Percentiles rank a stretch among this genome's conserved stretches.
Evolutionary conservation across 169 alveolate species (phyloP).

Genomic region (Eimeria falciformis): DNA sequence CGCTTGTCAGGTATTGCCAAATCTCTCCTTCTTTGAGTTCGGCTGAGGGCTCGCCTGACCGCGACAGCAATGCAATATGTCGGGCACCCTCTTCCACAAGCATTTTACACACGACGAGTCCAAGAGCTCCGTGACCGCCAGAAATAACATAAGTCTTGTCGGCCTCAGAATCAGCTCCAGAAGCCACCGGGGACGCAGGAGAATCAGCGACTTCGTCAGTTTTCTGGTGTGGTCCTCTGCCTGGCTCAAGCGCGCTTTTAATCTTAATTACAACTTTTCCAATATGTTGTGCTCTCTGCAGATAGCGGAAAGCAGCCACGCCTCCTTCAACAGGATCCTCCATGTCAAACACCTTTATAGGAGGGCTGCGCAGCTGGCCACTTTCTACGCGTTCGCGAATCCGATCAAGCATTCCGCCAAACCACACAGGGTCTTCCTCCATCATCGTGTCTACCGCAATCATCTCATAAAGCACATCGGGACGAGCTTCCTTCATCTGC

Average conservation of each 20-base stretch:
- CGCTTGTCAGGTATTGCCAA: constrained; percentile 62
- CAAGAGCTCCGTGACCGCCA: constrained; percentile 82
- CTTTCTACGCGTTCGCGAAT: constrained; percentile 69
- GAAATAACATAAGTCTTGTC: constrained; percentile 71
- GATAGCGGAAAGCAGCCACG: constrained; percentile 79
- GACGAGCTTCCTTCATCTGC: constrained; percentile 75
- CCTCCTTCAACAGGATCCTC: constrained; percentile 73
- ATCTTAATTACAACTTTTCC: constrained; percentile 77
- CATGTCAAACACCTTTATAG: constrained; percentile 78
- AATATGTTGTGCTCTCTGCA: constrained; percentile 82
- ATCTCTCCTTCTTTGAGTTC: constrained; percentile 15
- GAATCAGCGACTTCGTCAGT: not conserved
- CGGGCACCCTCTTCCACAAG: constrained; percentile 83
- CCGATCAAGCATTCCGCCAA: constrained; percentile 79
- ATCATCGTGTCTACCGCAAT: constrained; percentile 82
- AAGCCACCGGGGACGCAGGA: constrained; percentile 10
- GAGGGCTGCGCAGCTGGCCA: constrained; percentile 62
- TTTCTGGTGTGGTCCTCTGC: not conserved
- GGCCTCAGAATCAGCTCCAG: not conserved
- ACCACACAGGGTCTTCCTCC: constrained; percentile 82
- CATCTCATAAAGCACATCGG: constrained; percentile 79
- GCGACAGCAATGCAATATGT: constrained; percentile 77
- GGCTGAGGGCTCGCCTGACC: constrained; percentile 69
- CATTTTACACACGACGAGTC: constrained; percentile 80
- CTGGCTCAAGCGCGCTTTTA: constrained; percentile 45